phyloP scores from a whole-genome alignment of 2,329 filamentous ascomycete species.

The Colletotrichum eleusines region DNA sequence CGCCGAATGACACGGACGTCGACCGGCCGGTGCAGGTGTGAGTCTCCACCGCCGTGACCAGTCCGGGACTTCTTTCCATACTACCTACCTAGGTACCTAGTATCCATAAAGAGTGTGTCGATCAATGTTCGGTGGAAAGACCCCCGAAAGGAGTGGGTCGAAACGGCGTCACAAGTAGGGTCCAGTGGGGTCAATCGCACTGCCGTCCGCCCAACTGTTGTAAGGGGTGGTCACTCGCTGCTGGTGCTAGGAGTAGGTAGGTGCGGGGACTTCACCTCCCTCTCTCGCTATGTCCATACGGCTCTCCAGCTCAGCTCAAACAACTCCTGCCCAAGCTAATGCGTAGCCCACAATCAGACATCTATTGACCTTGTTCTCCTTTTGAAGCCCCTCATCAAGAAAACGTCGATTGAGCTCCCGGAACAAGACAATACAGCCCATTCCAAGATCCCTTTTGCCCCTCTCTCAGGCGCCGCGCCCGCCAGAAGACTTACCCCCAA shows the following conservation, averaged over 20 bases:
- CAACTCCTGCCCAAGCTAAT: background rate
- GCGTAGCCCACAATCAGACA: background rate
- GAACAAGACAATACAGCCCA: background rate
- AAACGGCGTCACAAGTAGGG: constrained; percentile 30
- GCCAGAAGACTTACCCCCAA: background rate
- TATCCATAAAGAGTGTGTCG: background rate
- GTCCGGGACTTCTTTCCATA: background rate
- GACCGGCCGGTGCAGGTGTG: background rate
- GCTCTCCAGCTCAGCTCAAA: constrained; percentile 18
- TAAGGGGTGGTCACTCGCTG: constrained; percentile 1
- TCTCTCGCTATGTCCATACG: constrained; percentile 1
- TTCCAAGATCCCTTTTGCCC: background rate
- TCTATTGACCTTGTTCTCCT: background rate
- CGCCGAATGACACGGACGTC: background rate
- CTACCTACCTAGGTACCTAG: too few species aligned
- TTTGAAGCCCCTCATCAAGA: background rate
- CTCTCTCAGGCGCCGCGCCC: background rate
- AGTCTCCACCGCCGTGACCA: background rate
- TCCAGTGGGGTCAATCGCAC: constrained; percentile 5
- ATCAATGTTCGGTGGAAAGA: constrained; percentile 37
- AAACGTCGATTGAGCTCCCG: background rate
- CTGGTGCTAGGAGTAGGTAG: constrained; percentile 20
- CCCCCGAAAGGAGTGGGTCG: constrained; percentile 31
- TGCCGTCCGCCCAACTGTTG: background rate
- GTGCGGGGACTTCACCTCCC: constrained; percentile 37